Evolutionary conservation across 2,329 filamentous ascomycete genomes (phyloP).

Genomic region (Ilyonectria destructans): DNA sequence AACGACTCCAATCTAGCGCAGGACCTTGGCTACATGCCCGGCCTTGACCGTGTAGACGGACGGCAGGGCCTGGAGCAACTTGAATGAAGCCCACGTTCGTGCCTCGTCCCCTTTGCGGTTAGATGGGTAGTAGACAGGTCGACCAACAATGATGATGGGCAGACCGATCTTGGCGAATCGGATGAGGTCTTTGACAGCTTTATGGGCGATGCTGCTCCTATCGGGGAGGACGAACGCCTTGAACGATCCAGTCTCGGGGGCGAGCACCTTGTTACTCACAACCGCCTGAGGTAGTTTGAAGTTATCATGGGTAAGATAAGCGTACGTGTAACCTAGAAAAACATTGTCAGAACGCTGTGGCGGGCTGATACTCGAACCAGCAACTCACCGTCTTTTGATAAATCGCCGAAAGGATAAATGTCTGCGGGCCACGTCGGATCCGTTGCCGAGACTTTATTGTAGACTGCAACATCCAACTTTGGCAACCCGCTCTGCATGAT

Average conservation of each 20-base stretch:
- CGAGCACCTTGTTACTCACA: conserved; percentile 3
- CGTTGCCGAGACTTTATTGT: too few species aligned
- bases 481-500: conserved; percentile 11
- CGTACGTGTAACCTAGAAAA: conserved; percentile 18
- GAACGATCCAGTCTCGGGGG: conserved; percentile 7
- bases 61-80: background rate
- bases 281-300: background rate
- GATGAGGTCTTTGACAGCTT: background rate
- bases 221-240: conserved; percentile 7
- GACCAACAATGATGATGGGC: conserved; percentile 6
- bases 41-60: too few species aligned
- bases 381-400: conserved; percentile 10
- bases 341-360: too few species aligned
- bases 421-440: background rate
- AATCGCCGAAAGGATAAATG: too few species aligned
- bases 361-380: too few species aligned
- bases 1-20: too few species aligned
- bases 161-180: conserved; percentile 1
- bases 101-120: background rate
- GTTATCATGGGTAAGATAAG: conserved; percentile 13
- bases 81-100: too few species aligned
- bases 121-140: background rate
- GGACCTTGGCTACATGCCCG: too few species aligned
- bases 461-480: conserved; percentile 21
- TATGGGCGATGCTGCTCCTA: background rate